phyloP scores from a whole-genome alignment of 2,329 filamentous ascomycete species.

The Aspergillus aculeatinus region DNA sequence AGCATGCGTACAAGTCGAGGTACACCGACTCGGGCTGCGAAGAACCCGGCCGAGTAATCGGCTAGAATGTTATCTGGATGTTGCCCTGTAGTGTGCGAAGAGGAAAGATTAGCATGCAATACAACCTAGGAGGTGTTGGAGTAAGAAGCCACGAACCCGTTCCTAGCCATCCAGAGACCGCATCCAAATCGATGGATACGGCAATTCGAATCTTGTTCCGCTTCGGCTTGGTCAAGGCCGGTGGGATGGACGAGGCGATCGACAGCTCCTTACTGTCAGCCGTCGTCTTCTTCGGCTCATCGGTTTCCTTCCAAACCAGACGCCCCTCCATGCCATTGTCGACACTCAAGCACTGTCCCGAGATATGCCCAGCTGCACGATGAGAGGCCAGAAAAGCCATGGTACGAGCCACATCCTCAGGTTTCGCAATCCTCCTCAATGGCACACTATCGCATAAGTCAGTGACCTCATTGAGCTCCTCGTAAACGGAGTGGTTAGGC shows the following conservation, averaged over 20 bases:
- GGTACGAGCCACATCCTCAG: conserved; percentile 50
- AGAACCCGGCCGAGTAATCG: conserved; percentile 57
- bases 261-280: not conserved
- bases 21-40: conserved; percentile 58
- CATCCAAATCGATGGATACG: conserved; percentile 56
- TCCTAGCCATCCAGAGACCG: conserved; percentile 60
- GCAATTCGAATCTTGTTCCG: conserved; percentile 27
- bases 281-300: not conserved
- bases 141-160: conserved; percentile 32
- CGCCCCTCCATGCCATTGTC: conserved; percentile 54
- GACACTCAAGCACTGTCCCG: conserved; percentile 54
- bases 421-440: conserved; percentile 49
- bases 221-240: conserved; percentile 8
- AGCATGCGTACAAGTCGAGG: conserved; percentile 56
- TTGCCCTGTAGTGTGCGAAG: conserved; percentile 23
- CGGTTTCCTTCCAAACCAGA: conserved; percentile 47
- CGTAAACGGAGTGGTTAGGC: not conserved
- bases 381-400: conserved; percentile 54
- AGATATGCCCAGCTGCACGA: conserved; percentile 54
- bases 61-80: conserved; percentile 55
- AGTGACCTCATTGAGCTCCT: no score
- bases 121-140: conserved; percentile 31
- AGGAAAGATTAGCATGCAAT: not conserved
- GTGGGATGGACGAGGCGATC: conserved; percentile 16
- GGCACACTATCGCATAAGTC: conserved; percentile 33